phyloP scores from a whole-genome alignment of 139 green algal species.

The Asterochloris erici region DNA sequence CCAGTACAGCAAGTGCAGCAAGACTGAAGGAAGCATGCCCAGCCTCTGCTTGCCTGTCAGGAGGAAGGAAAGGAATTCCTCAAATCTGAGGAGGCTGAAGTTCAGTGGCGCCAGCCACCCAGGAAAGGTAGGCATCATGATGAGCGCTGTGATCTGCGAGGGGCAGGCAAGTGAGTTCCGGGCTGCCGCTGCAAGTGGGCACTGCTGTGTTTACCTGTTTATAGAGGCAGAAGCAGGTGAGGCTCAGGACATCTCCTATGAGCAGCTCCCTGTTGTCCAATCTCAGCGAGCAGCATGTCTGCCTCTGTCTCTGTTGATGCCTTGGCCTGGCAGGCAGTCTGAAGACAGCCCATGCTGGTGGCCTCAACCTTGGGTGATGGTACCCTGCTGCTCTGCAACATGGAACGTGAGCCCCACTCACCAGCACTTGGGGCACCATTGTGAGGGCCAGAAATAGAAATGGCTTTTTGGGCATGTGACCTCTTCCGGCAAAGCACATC shows the following conservation, averaged over 20 bases:
- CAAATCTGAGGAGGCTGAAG: slow-evolving; percentile 59
- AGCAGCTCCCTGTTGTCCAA: slow-evolving; percentile 58
- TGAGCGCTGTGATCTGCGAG: slow-evolving; percentile 54
- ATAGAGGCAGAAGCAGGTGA: slow-evolving; percentile 56
- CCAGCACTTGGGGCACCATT: too few species aligned
- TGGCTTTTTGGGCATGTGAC: too few species aligned
- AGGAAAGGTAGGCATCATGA: slow-evolving; percentile 51
- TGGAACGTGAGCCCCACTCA: too few species aligned
- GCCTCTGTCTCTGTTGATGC: too few species aligned
- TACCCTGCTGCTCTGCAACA: too few species aligned
- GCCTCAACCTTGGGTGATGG: too few species aligned
- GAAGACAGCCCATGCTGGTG: too few species aligned
- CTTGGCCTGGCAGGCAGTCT: too few species aligned
- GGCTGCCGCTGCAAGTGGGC: background rate
- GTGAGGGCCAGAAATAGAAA: too few species aligned
- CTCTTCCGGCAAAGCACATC: too few species aligned
- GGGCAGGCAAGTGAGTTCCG: background rate
- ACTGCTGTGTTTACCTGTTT: slow-evolving; percentile 37
- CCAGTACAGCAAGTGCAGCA: too few species aligned
- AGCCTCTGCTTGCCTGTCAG: slow-evolving; percentile 24
- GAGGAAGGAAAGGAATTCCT: slow-evolving; percentile 54
- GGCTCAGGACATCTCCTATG: slow-evolving; percentile 46
- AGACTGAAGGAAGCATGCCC: too few species aligned
- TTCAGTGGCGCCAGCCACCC: slow-evolving; percentile 63
- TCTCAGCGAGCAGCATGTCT: background rate